Conservation (phyloP, 108 stramenopile species). For the Conticribra guillardii region DNA sequence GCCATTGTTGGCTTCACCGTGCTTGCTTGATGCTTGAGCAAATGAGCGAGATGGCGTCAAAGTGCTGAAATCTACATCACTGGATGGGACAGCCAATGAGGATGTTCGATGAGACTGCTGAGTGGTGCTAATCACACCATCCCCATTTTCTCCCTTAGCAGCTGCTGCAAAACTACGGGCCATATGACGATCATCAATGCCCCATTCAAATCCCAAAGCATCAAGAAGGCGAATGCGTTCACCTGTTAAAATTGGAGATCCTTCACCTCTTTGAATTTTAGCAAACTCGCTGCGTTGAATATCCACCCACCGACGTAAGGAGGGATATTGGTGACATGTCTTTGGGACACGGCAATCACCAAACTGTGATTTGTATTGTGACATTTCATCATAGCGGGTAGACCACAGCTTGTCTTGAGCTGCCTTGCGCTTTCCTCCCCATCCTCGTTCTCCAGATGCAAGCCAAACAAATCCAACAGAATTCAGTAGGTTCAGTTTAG, state of each 20-base stretch:
- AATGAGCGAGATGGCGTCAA: neutral
- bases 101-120: neutral
- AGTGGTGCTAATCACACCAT: neutral
- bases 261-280: conserved; percentile 28
- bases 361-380: neutral
- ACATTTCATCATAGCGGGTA: neutral
- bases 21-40: neutral
- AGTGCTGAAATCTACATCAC: neutral
- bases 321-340: conserved; percentile 39
- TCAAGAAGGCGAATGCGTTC: conserved; percentile 59
- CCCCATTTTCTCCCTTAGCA: neutral
- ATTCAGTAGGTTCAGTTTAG: neutral
- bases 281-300: conserved; percentile 55
- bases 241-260: conserved; percentile 31
- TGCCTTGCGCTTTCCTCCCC: neutral
- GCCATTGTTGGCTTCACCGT: neutral
- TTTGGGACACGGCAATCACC: conserved; percentile 54
- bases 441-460: neutral
- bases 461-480: neutral
- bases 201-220: conserved; percentile 69
- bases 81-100: neutral
- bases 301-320: conserved; percentile 51
- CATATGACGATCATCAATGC: neutral
- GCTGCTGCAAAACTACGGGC: neutral
- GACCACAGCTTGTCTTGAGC: neutral